Conservation (phyloP, 768 basidiomycete species). For the Roridomyces roridus region DNA sequence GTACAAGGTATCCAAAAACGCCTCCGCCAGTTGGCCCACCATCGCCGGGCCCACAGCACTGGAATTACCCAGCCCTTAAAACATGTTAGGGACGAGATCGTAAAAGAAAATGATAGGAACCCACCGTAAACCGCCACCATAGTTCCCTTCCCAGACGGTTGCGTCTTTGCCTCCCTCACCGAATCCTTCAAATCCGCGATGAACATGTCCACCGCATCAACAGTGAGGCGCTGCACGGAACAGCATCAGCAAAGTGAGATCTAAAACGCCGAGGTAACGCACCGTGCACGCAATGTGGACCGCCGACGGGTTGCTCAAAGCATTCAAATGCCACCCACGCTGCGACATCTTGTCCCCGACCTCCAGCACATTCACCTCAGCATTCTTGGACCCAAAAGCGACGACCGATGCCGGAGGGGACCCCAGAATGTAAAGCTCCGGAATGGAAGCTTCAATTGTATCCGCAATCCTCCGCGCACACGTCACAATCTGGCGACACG, state of each 20-base stretch:
- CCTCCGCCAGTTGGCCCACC: constrained; percentile 77
- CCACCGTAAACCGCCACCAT: constrained; percentile 94
- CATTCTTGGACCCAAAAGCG: constrained; percentile 77
- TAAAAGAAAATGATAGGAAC: constrained; percentile 32
- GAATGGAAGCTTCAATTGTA: constrained; percentile 69
- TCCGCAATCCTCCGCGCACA: constrained; percentile 74
- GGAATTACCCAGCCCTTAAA: constrained; percentile 74
- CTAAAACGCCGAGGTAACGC: constrained; percentile 31
- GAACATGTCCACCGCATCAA: constrained; percentile 76
- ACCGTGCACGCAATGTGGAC: constrained; percentile 96
- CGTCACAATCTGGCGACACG: constrained; percentile 83
- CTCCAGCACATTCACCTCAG: constrained; percentile 75
- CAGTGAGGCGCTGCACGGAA: constrained; percentile 72
- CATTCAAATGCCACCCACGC: constrained; percentile 93
- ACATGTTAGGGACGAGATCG: not conserved
- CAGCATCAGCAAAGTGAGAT: constrained; percentile 2
- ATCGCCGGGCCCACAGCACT: constrained; percentile 83
- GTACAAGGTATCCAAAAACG: constrained; percentile 84
- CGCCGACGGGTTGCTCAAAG: constrained; percentile 75
- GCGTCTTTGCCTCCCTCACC: constrained; percentile 71
- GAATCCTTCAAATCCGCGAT: constrained; percentile 84
- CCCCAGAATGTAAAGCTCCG: constrained; percentile 88
- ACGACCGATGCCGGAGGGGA: constrained; percentile 90
- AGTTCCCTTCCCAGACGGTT: constrained; percentile 74
- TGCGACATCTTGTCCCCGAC: constrained; percentile 90